Percentiles rank a stretch among this genome's conserved stretches.
Conservation (phyloP, 179 eudicot genomes). For the Monotropa hypopitys region DNA sequence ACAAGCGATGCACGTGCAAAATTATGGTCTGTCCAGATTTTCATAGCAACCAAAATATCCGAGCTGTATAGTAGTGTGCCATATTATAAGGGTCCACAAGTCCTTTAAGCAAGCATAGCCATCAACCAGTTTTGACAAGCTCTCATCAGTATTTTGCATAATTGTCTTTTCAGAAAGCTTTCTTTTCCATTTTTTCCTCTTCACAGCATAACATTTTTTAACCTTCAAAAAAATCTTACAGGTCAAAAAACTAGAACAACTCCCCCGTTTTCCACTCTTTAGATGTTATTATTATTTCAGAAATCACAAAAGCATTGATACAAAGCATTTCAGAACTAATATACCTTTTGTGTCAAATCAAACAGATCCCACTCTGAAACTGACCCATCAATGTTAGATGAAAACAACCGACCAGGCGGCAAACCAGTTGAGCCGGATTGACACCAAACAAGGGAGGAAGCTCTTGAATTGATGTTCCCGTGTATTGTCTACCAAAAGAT, state of each 20-base stretch:
- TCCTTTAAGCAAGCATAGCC: not conserved
- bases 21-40: not conserved
- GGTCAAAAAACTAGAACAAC: not conserved
- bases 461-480: conserved; percentile 49
- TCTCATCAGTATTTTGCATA: not conserved
- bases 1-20: not conserved
- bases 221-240: not conserved
- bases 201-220: not conserved
- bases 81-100: not conserved
- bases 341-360: conserved; percentile 62
- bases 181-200: not conserved
- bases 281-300: not conserved
- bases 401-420: conserved; percentile 53
- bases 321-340: too few relatives aligned
- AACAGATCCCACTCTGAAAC: conserved; percentile 89
- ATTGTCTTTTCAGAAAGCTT: not conserved
- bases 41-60: not conserved
- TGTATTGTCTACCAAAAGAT: conserved; percentile 46
- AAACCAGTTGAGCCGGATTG: conserved; percentile 23
- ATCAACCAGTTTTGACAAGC: not conserved
- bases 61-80: not conserved
- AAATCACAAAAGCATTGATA: not conserved
- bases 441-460: conserved; percentile 81
- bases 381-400: conserved; percentile 85
- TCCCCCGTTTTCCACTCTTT: not conserved